phyloP scores from a whole-genome alignment of 371 early-diverging fungal species.

The Mortierella sp. region DNA sequence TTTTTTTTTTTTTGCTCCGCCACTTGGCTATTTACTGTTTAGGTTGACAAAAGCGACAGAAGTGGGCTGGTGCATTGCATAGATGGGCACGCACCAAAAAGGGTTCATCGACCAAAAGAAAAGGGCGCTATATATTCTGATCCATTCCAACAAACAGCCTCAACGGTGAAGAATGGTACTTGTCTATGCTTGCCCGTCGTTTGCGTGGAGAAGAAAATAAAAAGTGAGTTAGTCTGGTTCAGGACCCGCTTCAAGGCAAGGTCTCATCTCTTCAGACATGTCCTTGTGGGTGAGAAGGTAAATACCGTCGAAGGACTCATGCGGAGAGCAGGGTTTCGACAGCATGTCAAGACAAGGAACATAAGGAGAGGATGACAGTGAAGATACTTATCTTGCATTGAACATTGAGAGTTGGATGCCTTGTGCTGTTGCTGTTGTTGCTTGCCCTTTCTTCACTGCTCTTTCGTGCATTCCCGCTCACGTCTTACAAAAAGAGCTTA shows the following conservation, averaged over 20 bases:
- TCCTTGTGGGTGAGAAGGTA: background rate
- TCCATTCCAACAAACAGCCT: background rate
- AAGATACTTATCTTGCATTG: too few species aligned
- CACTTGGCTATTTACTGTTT: slow-evolving; percentile 17
- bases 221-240: background rate
- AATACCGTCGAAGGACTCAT: background rate
- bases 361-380: too few species aligned
- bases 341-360: too few species aligned
- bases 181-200: background rate
- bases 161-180: background rate
- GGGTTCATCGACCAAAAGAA: background rate
- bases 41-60: background rate
- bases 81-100: too few species aligned
- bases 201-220: background rate
- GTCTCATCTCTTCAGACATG: background rate
- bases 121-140: background rate
- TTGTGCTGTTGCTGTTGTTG: too few species aligned
- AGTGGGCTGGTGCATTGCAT: background rate
- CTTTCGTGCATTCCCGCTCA: too few species aligned
- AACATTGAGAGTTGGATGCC: too few species aligned
- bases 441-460: too few species aligned
- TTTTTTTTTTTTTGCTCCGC: slow-evolving; percentile 2
- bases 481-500: too few species aligned
- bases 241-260: background rate
- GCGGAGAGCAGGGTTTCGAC: too few species aligned